phyloP scores from a whole-genome alignment of 2,329 filamentous ascomycete genomes.

The Metarhizium rileyi region DNA sequence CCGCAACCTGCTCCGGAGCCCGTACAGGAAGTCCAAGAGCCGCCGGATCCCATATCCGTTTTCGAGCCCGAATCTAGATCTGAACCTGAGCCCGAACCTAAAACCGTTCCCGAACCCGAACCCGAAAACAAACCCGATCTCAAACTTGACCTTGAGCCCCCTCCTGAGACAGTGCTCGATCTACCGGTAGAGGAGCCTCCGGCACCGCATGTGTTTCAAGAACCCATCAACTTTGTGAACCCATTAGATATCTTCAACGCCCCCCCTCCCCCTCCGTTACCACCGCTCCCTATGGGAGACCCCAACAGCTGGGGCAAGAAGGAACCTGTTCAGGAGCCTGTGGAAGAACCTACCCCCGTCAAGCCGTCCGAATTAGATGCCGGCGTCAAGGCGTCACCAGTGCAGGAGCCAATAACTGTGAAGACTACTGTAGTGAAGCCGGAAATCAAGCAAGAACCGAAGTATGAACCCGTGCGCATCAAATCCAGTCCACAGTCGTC shows the following conservation, averaged over 20 bases:
- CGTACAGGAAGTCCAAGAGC: constrained; percentile 3
- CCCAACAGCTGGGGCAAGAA: constrained; percentile 10
- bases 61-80: neutral
- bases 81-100: neutral
- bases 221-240: constrained; percentile 25
- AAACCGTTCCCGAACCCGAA: constrained; percentile 1
- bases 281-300: constrained; percentile 15
- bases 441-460: constrained; percentile 10
- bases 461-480: constrained; percentile 11
- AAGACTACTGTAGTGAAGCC: constrained; percentile 6
- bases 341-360: constrained; percentile 5
- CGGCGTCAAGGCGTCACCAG: constrained; percentile 6
- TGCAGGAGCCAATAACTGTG: constrained; percentile 9
- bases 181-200: neutral
- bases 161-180: neutral
- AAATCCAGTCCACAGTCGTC: constrained; percentile 30
- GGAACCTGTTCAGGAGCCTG: neutral
- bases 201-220: constrained; percentile 4
- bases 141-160: neutral
- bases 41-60: neutral
- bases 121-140: constrained; percentile 1
- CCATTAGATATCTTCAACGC: constrained; percentile 27
- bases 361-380: constrained; percentile 2
- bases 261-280: constrained; percentile 17
- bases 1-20: constrained; percentile 1